Evolutionary conservation across 352 stramenopile species (phyloP), one percentile per base, ranked within the genome.

Genomic region (Globisporangium solare): DNA sequence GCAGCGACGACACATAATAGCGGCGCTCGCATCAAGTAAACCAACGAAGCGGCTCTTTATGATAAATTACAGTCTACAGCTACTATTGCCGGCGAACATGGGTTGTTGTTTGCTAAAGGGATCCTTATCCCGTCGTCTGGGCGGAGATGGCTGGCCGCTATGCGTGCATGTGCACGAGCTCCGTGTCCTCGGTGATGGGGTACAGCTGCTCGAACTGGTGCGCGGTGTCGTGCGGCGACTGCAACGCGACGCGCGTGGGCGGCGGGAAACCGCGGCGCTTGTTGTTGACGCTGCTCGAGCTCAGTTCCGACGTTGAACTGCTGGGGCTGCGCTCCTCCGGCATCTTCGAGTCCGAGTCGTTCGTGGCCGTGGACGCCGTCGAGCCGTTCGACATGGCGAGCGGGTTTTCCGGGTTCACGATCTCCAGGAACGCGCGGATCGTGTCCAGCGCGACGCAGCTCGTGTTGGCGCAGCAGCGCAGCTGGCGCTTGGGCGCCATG

Each of bases 391-490:
- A 52, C n/a, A 59, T 24, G 0, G 21, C 39, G 20, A 56, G 17
- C 15, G 15, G 12, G 11, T 73, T 51, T 20, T 65, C 61, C 39
- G 67, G 56, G 35, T 58, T 62, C 13, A 45, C n/a, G 14, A 83
- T 71, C 39, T 71, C 58, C 6, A 92, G 55, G 61, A 92, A 91
- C 2, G 24, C 43, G 37, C 71, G 63, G 52, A 92, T 74, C 10
- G 64, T 54, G 20, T 49, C 61, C 11, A 87, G 60, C 17, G 83
- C 54, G 14, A 50, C 39, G 54, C 80, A 92, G 35, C 79, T 53
- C 13, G 63, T 57, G 50, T 86, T 82, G 43, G 84, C 66, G 50
- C 83, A 92, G 49, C 68, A 76, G 14, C 77, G 77, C 53, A 82
- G 56, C 31, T 86, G 72, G 11, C 80, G 77, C 31, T 73, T 74